Base-by-base conservation (phyloP, 495 filamentous ascomycete species). In the Margaritispora aquatica region DNA sequence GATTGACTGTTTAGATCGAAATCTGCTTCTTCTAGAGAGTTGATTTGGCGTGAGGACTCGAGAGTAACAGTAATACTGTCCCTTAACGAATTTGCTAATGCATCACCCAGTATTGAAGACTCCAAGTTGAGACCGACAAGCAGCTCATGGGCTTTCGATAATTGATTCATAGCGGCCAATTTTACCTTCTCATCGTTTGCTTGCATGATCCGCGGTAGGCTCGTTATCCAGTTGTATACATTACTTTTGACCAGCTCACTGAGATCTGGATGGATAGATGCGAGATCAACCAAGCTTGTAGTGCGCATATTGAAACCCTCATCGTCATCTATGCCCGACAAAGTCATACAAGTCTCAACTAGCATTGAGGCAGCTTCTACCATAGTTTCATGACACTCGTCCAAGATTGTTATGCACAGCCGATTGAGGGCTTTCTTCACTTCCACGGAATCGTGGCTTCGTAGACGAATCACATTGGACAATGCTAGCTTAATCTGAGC, bases 401-500 rank as follows among this genome's bases (percentile, higher is more conserved):
- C 85, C 41, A 96, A 75, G 26, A 96, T 70, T 57, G 78, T 79
- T 17, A 87, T 68, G 66, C 91, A 97, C 0, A 97, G 71, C 21
- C 75, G 75, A 38, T 86, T 73, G 0, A 97, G 69, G 17, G 87
- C 82, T 26, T 75, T 68, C 50, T 86, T 85, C 1, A 97, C 86
- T 51, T 94, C 89, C 10, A 68, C 68, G 26, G 85, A 79, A 19
- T 87, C 81, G 71, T 96, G 87, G 36, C 80, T 83, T n/a, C 89
- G 85, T 26, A 96, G 68, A 56, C 87, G 88, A 21, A 96, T 71
- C 19, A 96, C 77, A 56, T 87, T 89, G 31, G 86, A 83, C 11
- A 97, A 69, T 7, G 93, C 94, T 54, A 96, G 78, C 66, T 92
- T 95, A 52, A 97, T 81, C 69, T 97, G 91, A 3, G 79, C 78